Percentiles rank a stretch among this genome's conserved stretches.
Conservation (phyloP, 495 filamentous ascomycete species). For the Neurospora sp. region DNA sequence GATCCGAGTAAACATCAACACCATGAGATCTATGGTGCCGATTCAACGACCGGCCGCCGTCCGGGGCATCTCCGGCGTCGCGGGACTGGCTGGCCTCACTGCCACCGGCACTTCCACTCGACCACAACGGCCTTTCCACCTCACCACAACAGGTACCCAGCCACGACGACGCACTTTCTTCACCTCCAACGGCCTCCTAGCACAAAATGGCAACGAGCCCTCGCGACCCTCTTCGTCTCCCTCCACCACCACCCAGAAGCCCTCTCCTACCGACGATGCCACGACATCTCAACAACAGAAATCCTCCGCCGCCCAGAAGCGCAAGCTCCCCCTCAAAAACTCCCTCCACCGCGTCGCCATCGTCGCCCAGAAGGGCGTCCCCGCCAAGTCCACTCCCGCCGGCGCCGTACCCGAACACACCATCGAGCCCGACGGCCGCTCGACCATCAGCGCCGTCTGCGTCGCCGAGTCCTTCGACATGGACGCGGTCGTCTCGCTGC, state of each 20-base stretch:
- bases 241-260: conserved; percentile 1
- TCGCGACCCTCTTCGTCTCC: not conserved
- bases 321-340: conserved; percentile 35
- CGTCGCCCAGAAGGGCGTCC: conserved; percentile 28
- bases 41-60: conserved; percentile 8
- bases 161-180: conserved; percentile 31
- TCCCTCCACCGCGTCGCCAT: conserved; percentile 33
- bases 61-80: conserved; percentile 4
- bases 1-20: not conserved
- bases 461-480: conserved; percentile 83
- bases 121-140: conserved; percentile 1
- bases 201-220: conserved; percentile 15
- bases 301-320: conserved; percentile 18
- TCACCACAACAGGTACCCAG: conserved; percentile 13
- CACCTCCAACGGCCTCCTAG: conserved; percentile 29
- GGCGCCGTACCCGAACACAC: not conserved
- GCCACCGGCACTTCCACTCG: conserved; percentile 19
- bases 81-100: not conserved
- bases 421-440: conserved; percentile 17
- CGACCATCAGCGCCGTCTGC: conserved; percentile 71
- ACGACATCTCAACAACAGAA: conserved; percentile 3
- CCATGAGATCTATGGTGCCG: conserved; percentile 17
- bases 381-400: conserved; percentile 6
- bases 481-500: conserved; percentile 54
- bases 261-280: not conserved